Percentiles rank a stretch among this genome's conserved stretches.
These are phyloP conservation scores for Diplotaxis tenuifolia DNA, from an alignment of 345 rosid genomes.

Conservation along the genomic window DNA sequence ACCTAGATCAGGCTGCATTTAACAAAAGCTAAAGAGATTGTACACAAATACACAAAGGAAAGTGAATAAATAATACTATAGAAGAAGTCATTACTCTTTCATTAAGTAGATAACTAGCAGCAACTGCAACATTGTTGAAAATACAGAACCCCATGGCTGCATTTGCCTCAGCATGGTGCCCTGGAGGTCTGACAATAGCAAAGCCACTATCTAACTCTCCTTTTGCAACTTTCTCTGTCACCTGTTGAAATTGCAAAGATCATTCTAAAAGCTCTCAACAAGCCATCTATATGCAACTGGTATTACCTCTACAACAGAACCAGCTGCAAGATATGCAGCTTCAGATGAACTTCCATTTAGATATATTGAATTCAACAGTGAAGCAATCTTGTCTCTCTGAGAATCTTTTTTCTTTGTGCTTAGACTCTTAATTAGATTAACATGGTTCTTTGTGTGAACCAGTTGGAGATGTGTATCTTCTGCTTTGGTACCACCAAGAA, in stretches of 20 bases:
- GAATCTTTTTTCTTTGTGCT: constrained; percentile 62
- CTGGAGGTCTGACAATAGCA: constrained; percentile 99
- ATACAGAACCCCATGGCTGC: constrained; percentile 93
- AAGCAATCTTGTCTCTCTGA: constrained; percentile 51
- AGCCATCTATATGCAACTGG: background rate
- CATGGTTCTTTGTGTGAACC: constrained; percentile 69
- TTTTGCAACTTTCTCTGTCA: constrained; percentile 71
- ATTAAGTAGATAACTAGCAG: constrained; percentile 64
- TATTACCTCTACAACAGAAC: constrained; percentile 78
- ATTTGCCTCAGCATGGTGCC: constrained; percentile 91
- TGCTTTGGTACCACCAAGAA: constrained; percentile 62
- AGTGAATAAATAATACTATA: background rate
- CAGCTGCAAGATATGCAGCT: constrained; percentile 85
- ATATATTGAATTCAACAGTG: constrained; percentile 69
- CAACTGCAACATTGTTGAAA: constrained; percentile 91
- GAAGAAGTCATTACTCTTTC: constrained; percentile 49
- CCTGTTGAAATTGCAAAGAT: constrained; percentile 43
- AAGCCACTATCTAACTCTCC: constrained; percentile 80
- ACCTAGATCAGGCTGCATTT: constrained; percentile 63
- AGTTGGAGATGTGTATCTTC: constrained; percentile 54
- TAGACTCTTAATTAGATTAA: constrained; percentile 55
- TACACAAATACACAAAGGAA: background rate
- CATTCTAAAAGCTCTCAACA: background rate
- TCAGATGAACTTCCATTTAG: constrained; percentile 81
- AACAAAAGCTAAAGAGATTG: background rate